Conservation (phyloP, 1,284 basidiomycete species). For the Xanthoconium separans region DNA sequence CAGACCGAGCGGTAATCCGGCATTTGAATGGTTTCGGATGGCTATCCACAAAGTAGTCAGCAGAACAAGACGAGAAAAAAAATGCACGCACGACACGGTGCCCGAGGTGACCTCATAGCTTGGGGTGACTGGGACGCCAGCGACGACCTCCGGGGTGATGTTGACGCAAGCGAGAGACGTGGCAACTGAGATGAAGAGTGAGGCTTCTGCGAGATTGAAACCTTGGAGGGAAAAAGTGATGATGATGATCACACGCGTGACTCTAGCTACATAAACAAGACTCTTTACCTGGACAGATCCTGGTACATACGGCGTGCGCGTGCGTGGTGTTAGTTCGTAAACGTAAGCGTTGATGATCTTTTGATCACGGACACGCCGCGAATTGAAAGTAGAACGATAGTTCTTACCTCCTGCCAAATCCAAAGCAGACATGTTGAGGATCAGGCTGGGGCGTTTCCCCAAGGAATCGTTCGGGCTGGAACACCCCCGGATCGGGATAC, state of each 20-base stretch:
- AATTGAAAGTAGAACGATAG: not conserved
- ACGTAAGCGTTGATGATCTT: too few species aligned
- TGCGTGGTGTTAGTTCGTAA: too few species aligned
- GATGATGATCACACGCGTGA: not conserved
- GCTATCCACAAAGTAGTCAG: not conserved
- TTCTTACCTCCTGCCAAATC: conserved; percentile 21
- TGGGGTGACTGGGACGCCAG: conserved; percentile 22
- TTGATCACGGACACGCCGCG: too few species aligned
- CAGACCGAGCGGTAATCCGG: conserved; percentile 15
- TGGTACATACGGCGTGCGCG: not conserved
- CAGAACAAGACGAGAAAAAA: not conserved
- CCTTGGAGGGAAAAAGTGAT: not conserved
- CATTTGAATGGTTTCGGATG: conserved; percentile 15
- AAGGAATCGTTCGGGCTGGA: conserved; percentile 28
- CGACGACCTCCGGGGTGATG: conserved; percentile 13
- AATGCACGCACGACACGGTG: conserved; percentile 8
- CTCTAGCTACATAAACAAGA: not conserved
- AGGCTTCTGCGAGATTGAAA: conserved; percentile 13
- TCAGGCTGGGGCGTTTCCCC: conserved; percentile 17
- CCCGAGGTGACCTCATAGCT: conserved; percentile 3
- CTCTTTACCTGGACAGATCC: conserved; percentile 21
- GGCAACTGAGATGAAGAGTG: conserved; percentile 17
- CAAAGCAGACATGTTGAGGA: conserved; percentile 18
- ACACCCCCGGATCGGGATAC: conserved; percentile 22
- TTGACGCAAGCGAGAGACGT: conserved; percentile 19